Percentiles rank a stretch among this genome's conserved stretches.
phyloP scores from a whole-genome alignment of 1,284 basidiomycete species.

The Boletellus dicymbophilus region DNA sequence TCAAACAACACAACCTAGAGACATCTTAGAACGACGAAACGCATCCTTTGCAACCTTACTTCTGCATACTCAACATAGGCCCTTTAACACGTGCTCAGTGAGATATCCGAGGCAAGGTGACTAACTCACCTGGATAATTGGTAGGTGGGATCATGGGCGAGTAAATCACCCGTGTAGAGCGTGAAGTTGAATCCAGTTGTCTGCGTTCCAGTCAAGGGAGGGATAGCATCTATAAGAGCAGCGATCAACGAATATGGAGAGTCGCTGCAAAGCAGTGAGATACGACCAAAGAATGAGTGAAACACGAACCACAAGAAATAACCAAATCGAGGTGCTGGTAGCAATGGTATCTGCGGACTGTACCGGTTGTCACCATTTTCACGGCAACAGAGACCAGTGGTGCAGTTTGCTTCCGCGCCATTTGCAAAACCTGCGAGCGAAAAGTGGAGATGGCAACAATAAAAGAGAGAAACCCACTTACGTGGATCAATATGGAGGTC shows the following conservation, averaged over 20 bases:
- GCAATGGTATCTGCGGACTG: conserved; percentile 51
- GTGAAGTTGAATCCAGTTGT: conserved; percentile 64
- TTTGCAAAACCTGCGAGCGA: conserved; percentile 60
- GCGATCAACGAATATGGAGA: conserved; percentile 65
- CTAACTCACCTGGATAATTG: conserved; percentile 56
- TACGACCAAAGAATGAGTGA: neutral
- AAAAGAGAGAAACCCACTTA: conserved; percentile 27
- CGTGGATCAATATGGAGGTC: conserved; percentile 80
- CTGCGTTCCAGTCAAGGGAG: conserved; percentile 62
- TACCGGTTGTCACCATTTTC: conserved; percentile 50
- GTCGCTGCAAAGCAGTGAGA: conserved; percentile 49
- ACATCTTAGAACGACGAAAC: conserved; percentile 3
- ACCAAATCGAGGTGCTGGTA: conserved; percentile 70
- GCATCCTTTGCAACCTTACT: conserved; percentile 34
- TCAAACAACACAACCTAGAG: conserved; percentile 62
- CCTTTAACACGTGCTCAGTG: conserved; percentile 28
- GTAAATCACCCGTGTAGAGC: conserved; percentile 77
- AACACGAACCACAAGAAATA: conserved; percentile 55
- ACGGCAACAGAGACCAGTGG: conserved; percentile 74
- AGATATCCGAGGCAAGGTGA: neutral
- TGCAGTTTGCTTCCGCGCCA: conserved; percentile 75
- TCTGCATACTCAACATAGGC: conserved; percentile 57
- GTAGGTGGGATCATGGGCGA: conserved; percentile 69
- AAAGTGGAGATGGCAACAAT: neutral
- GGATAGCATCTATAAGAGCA: conserved; percentile 69